Evolutionary conservation across 192 early-diverging fungal genomes (phyloP).

Genomic region (Entomortierella beljakovae): DNA sequence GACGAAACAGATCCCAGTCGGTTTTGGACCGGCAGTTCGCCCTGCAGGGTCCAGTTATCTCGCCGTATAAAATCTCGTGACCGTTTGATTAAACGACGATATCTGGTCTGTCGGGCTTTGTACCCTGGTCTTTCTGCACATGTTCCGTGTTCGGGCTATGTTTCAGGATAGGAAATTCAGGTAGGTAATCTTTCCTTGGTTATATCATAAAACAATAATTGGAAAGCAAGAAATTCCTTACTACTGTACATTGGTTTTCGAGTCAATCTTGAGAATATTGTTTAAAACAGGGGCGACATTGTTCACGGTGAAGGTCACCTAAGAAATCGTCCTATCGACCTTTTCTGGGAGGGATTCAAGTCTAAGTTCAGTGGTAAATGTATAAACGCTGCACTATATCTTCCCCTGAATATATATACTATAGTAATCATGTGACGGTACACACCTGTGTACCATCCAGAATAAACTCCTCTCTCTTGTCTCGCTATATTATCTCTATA

Average conservation of each 20-base stretch:
- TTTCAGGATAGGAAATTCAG: neutral
- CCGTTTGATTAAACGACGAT: conserved; percentile 10
- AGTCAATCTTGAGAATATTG: conserved; percentile 11
- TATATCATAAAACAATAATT: conserved; percentile 4
- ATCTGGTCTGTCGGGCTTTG: conserved; percentile 31
- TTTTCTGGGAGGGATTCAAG: conserved; percentile 8
- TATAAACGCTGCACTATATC: neutral
- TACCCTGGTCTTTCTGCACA: conserved; percentile 22
- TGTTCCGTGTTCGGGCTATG: conserved; percentile 23
- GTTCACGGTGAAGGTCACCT: conserved; percentile 27
- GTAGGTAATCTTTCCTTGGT: neutral
- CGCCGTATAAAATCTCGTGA: conserved; percentile 25
- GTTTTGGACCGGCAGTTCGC: conserved; percentile 17
- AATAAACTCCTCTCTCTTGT: no score
- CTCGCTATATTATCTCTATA: no score
- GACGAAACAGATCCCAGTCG: conserved; percentile 21
- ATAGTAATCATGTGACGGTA: no score
- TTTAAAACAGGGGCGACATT: conserved; percentile 19
- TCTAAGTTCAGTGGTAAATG: neutral
- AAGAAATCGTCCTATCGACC: conserved; percentile 11
- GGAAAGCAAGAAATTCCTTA: conserved; percentile 5
- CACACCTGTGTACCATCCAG: no score
- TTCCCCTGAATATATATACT: no score
- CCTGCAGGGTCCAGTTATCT: conserved; percentile 23
- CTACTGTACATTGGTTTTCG: conserved; percentile 23